phyloP scores from a whole-genome alignment of 2,329 filamentous ascomycete genomes.

The Blastomyces emzantsi region DNA sequence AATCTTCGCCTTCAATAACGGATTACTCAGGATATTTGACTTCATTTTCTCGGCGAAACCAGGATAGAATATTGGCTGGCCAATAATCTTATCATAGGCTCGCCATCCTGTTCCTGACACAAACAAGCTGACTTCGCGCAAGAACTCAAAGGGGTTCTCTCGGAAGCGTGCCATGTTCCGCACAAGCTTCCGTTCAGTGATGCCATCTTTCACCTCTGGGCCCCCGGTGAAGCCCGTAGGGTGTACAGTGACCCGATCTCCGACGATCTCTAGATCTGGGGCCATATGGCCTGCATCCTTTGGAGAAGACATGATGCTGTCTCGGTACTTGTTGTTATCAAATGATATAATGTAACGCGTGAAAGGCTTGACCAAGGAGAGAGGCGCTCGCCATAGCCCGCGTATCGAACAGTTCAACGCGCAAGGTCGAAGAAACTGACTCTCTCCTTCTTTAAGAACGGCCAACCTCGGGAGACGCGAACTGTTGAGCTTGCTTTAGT shows the following conservation, averaged over 20 bases:
- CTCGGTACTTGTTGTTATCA: background rate
- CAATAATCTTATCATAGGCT: slow-evolving; percentile 81
- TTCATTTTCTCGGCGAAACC: slow-evolving; percentile 93
- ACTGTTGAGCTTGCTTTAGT: slow-evolving; percentile 1
- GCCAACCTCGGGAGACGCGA: background rate
- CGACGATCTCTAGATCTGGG: slow-evolving; percentile 69
- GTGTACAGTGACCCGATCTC: slow-evolving; percentile 64
- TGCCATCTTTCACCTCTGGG: slow-evolving; percentile 38
- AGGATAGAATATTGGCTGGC: slow-evolving; percentile 85
- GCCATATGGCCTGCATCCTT: slow-evolving; percentile 36
- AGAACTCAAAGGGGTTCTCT: slow-evolving; percentile 62
- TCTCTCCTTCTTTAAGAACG: background rate
- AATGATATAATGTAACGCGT: background rate
- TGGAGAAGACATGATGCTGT: slow-evolving; percentile 23
- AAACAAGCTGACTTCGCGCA: slow-evolving; percentile 87
- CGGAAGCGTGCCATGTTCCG: slow-evolving; percentile 83
- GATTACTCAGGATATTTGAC: slow-evolving; percentile 61
- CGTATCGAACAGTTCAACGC: background rate
- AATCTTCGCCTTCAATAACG: slow-evolving; percentile 66
- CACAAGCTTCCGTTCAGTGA: slow-evolving; percentile 40
- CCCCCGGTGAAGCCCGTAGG: slow-evolving; percentile 52
- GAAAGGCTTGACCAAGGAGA: background rate
- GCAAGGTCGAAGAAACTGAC: background rate
- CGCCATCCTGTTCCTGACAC: slow-evolving; percentile 93
- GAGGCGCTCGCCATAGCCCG: background rate